Evolutionary conservation across 1,284 basidiomycete species (phyloP).

Genomic region (Macrocybe sp.): DNA sequence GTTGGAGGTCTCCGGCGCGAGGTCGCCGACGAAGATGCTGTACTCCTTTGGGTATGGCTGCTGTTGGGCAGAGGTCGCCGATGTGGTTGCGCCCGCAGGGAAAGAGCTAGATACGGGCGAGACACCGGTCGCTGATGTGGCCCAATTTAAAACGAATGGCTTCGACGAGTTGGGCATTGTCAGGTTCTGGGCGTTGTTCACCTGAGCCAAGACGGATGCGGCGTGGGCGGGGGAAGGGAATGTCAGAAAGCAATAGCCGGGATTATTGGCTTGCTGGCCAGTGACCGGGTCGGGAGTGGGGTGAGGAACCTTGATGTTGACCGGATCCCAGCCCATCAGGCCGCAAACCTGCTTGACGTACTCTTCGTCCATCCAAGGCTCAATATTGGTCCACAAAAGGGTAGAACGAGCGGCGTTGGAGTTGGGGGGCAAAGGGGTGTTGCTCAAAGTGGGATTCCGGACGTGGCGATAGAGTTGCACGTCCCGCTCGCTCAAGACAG

Average conservation of each 20-base stretch:
- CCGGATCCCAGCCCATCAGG: conserved; percentile 75
- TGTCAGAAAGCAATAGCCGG: conserved; percentile 83
- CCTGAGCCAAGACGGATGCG: conserved; percentile 64
- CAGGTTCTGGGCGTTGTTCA: conserved; percentile 47
- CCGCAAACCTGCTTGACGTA: conserved; percentile 79
- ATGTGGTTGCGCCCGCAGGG: conserved; percentile 26
- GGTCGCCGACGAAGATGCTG: conserved; percentile 88
- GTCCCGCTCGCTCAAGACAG: conserved; percentile 35
- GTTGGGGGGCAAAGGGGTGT: conserved; percentile 22
- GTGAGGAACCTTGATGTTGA: conserved; percentile 65
- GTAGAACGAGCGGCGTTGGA: conserved; percentile 40
- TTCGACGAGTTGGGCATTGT: conserved; percentile 79
- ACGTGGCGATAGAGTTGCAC: conserved; percentile 23
- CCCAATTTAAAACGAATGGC: conserved; percentile 78
- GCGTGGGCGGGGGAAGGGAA: conserved; percentile 73
- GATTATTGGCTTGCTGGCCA: conserved; percentile 68
- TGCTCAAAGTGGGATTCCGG: conserved; percentile 19
- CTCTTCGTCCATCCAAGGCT: conserved; percentile 91
- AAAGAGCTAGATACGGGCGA: conserved; percentile 33
- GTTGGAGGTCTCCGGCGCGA: conserved; percentile 86
- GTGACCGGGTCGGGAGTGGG: conserved; percentile 53
- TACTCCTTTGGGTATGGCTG: conserved; percentile 72
- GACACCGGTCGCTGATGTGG: conserved; percentile 51
- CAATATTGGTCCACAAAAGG: conserved; percentile 79
- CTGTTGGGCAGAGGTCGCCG: conserved; percentile 34